phyloP scores from a whole-genome alignment of 208 protist species.

The Crithidia mellificae region DNA sequence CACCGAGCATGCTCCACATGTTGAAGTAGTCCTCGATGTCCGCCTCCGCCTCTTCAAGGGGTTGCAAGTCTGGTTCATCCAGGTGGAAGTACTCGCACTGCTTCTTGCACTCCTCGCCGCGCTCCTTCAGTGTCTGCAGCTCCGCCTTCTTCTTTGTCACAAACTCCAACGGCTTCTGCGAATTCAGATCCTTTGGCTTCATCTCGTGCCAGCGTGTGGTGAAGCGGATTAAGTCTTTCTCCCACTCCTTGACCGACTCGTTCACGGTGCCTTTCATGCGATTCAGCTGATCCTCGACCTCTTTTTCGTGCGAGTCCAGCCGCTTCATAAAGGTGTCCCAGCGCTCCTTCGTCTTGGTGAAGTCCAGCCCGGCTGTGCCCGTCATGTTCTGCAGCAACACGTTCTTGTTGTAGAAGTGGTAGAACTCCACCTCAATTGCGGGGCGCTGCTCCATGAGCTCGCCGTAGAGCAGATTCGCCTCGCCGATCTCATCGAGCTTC shows the following conservation, averaged over 20 bases:
- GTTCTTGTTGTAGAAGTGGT: constrained; percentile 94
- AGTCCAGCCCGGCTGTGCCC: constrained; percentile 69
- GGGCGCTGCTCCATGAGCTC: constrained; percentile 84
- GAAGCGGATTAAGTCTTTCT: constrained; percentile 90
- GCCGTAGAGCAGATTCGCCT: constrained; percentile 83
- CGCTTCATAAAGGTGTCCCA: constrained; percentile 85
- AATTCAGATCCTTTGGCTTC: constrained; percentile 91
- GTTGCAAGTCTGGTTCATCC: constrained; percentile 81
- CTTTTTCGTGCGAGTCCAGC: constrained; percentile 92
- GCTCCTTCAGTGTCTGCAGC: constrained; percentile 68
- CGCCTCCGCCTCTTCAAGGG: constrained; percentile 68
- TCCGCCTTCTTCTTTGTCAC: constrained; percentile 85
- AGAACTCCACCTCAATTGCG: constrained; percentile 84
- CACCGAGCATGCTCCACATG: constrained; percentile 88
- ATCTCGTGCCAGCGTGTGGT: constrained; percentile 91
- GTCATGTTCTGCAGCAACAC: constrained; percentile 90
- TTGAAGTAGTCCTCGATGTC: constrained; percentile 87
- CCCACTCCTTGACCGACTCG: constrained; percentile 74
- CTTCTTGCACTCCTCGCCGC: constrained; percentile 67
- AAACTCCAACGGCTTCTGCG: constrained; percentile 72
- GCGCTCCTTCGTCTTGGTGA: constrained; percentile 62
- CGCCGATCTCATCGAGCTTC: constrained; percentile 93
- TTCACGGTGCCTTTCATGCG: constrained; percentile 68
- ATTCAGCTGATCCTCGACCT: constrained; percentile 91
- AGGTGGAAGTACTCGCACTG: constrained; percentile 94